phyloP scores from a whole-genome alignment of 148 eudicot species.

The Limonium bicolor region DNA sequence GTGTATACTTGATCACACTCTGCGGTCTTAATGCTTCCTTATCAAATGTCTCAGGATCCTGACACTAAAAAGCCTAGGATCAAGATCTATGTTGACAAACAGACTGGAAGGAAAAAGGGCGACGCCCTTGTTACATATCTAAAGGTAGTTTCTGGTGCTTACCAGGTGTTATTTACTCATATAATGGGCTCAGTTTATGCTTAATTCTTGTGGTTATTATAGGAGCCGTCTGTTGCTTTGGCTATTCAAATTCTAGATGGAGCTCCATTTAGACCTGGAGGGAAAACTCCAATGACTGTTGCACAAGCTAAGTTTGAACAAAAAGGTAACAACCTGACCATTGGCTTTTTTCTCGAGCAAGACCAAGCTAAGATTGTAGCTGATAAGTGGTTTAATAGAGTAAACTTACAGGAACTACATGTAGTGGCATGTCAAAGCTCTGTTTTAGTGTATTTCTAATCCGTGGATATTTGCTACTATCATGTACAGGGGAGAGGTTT shows the following conservation, averaged over 20 bases:
- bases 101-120: constrained; percentile 86
- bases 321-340: constrained; percentile 43
- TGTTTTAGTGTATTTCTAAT: too few relatives aligned
- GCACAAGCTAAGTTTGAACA: constrained; percentile 88
- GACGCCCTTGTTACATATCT: constrained; percentile 90
- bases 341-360: too few relatives aligned
- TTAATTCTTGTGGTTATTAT: constrained; percentile 8
- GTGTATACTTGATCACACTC: too few relatives aligned
- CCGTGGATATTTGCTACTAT: too few relatives aligned
- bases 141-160: constrained; percentile 38
- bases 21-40: too few relatives aligned
- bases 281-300: constrained; percentile 63
- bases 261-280: constrained; percentile 72
- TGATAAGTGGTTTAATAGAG: too few relatives aligned
- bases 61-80: constrained; percentile 92
- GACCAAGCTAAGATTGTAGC: too few relatives aligned
- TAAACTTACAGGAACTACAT: too few relatives aligned
- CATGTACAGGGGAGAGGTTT: constrained; percentile 89
- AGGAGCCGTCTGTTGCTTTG: constrained; percentile 95
- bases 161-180: neutral
- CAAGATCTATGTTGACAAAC: constrained; percentile 83
- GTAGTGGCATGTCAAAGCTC: too few relatives aligned
- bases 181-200: neutral
- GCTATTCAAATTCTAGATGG: constrained; percentile 87
- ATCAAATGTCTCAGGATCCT: constrained; percentile 48